Evolutionary conservation across 2,329 filamentous ascomycete genomes (phyloP).

Genomic region (Cercospora sp.): DNA sequence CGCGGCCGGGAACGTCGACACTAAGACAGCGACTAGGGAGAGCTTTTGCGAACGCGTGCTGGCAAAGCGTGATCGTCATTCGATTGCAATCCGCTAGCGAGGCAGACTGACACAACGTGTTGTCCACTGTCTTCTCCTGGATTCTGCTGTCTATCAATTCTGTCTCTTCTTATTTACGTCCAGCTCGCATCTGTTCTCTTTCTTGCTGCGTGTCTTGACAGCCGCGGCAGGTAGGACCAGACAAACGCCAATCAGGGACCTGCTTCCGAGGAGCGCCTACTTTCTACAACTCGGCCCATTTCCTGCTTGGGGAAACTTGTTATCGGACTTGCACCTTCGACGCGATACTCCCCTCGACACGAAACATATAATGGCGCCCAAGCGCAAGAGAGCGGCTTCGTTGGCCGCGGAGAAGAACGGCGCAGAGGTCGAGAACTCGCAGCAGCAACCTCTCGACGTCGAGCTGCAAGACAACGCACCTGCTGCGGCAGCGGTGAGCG

Average conservation of each 20-base stretch:
- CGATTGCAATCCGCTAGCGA: slow-evolving; percentile 1
- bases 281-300: neutral
- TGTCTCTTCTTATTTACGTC: neutral
- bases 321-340: neutral
- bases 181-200: neutral
- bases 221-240: neutral
- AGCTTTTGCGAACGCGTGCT: neutral
- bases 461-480: neutral
- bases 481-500: neutral
- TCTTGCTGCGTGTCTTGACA: neutral
- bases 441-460: neutral
- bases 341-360: neutral
- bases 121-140: slow-evolving; percentile 2
- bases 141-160: neutral
- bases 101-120: neutral
- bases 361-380: slow-evolving; percentile 45
- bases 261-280: neutral
- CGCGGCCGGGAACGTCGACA: neutral
- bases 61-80: slow-evolving; percentile 5
- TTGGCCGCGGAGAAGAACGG: slow-evolving; percentile 42
- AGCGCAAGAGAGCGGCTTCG: slow-evolving; percentile 76
- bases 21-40: neutral
- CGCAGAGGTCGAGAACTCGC: neutral
- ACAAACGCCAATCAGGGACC: neutral
- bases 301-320: neutral